phyloP scores from a whole-genome alignment of 148 eudicot species.

The Talinum fruticosum region DNA sequence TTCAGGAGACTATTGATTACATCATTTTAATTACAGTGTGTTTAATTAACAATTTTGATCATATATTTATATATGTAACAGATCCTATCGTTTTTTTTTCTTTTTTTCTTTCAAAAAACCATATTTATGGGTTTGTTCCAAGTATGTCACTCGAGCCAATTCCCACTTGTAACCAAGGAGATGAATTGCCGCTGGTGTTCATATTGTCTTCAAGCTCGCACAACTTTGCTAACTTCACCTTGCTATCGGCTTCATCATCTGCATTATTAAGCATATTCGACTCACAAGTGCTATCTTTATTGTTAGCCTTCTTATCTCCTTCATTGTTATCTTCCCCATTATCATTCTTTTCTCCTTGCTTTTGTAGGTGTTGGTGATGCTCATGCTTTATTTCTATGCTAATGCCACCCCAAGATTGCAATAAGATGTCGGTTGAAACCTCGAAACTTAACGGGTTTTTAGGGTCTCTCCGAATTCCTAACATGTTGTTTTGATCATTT shows the following conservation, averaged over 20 bases:
- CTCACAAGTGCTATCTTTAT: slow-evolving; percentile 12
- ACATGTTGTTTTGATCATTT: slow-evolving; percentile 14
- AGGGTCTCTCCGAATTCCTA: slow-evolving; percentile 42
- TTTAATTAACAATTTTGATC: neutral
- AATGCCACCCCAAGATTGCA: slow-evolving; percentile 47
- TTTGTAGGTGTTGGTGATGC: slow-evolving; percentile 5
- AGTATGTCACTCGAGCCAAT: neutral
- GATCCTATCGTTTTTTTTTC: neutral
- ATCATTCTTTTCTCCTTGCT: neutral
- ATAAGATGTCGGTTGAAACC: slow-evolving; percentile 54
- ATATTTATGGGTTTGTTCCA: neutral
- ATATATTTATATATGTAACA: neutral
- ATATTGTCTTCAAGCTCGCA: slow-evolving; percentile 61
- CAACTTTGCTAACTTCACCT: slow-evolving; percentile 56
- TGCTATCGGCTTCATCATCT: slow-evolving; percentile 81
- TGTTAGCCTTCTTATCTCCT: slow-evolving; percentile 19
- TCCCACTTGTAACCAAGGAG: slow-evolving; percentile 3
- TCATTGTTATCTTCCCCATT: neutral
- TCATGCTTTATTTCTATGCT: slow-evolving; percentile 21
- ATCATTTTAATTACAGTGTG: slow-evolving; percentile 1
- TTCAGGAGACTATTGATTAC: neutral
- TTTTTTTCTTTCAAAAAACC: neutral
- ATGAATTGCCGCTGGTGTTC: slow-evolving; percentile 31
- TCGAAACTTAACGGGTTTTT: slow-evolving; percentile 53
- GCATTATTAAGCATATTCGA: slow-evolving; percentile 23